Percentiles rank a stretch among this genome's conserved stretches.
These are phyloP conservation scores for Spirogloea muscicola DNA, from an alignment of 139 green algal genomes.

Conservation along the genomic window DNA sequence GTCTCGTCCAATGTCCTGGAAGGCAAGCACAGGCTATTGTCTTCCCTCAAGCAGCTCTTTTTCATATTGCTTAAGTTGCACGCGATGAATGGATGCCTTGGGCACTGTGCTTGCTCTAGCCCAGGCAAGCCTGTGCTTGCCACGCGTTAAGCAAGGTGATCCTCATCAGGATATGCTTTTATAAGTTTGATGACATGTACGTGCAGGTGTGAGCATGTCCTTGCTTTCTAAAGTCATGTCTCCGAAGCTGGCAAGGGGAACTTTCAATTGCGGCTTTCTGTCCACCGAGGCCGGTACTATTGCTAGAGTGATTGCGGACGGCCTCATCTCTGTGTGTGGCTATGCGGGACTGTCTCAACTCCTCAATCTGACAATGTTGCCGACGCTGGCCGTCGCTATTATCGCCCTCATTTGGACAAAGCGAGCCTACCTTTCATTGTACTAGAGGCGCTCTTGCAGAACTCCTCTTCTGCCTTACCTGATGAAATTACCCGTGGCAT, in stretches of 20 bases:
- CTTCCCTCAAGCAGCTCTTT: too few relatives aligned
- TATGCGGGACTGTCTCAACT: conserved; percentile 4
- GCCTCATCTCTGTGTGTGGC: conserved; percentile 29
- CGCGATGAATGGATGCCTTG: too few relatives aligned
- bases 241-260: conserved; percentile 18
- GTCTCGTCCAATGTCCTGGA: conserved; percentile 35
- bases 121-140: too few relatives aligned
- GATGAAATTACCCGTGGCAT: too few relatives aligned
- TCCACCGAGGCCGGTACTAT: conserved; percentile 47
- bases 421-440: conserved; percentile 8
- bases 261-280: conserved; percentile 48
- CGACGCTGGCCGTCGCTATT: background rate
- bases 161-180: too few relatives aligned
- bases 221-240: conserved; percentile 50
- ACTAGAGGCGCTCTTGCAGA: too few relatives aligned
- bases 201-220: conserved; percentile 43
- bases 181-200: too few relatives aligned
- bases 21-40: conserved; percentile 27
- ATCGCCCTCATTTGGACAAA: conserved; percentile 7
- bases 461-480: too few relatives aligned
- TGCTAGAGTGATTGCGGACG: conserved; percentile 26
- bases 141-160: too few relatives aligned
- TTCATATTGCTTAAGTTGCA: too few relatives aligned
- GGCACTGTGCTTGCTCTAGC: too few relatives aligned
- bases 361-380: conserved; percentile 39